Base-by-base conservation (phyloP, 129 eudicot genomes). In the Flaveria linearis region DNA sequence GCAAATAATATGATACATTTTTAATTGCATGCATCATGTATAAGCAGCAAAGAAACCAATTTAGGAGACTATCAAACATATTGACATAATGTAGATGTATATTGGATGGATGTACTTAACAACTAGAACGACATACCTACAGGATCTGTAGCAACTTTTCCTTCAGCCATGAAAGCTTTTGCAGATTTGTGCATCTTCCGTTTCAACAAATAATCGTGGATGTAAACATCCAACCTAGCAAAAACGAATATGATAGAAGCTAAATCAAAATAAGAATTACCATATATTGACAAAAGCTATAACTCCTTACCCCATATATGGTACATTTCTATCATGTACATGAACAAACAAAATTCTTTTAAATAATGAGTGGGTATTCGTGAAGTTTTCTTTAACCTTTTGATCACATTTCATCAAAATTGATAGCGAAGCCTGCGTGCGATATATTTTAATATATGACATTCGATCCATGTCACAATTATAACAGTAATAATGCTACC, bases 161-260 rank as follows among this genome's bases (percentile, higher is more conserved):
- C 98, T 86, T 94, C 98, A 23, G 93, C 76, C 98, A 94, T 94
- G 86, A 94, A 94, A 84, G 98, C 92, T 87, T 94, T 94, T 4
- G 98, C 98, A 16, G 98, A 91, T 62, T 88, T 85, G 68, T 88
- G 96, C 85, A 94, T 61, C 79, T 94, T 94, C 69, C 96, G 82
- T 89, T 94, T 94, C 78, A 94, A 58, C 81, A 94, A 81, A 70
- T 94, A 94, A 81, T 94, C 98, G 66, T 94, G 98, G 82, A 94
- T 94, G 86, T 94, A 94, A 47, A 94, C 98, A 80, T 94, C 98
- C 83, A 94, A 87, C 98, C 98, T 94, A 83, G 39, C 73, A 77
- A 69, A 81, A 47, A 73, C 68, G 30, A 69, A 78, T 49, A 64
- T 11, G 67, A 13, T 26, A 61, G 39, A 61, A 61, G 39, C 67